These are phyloP conservation scores for Pythium aquatile DNA, from an alignment of 352 stramenopile species.

Conservation along the genomic window DNA sequence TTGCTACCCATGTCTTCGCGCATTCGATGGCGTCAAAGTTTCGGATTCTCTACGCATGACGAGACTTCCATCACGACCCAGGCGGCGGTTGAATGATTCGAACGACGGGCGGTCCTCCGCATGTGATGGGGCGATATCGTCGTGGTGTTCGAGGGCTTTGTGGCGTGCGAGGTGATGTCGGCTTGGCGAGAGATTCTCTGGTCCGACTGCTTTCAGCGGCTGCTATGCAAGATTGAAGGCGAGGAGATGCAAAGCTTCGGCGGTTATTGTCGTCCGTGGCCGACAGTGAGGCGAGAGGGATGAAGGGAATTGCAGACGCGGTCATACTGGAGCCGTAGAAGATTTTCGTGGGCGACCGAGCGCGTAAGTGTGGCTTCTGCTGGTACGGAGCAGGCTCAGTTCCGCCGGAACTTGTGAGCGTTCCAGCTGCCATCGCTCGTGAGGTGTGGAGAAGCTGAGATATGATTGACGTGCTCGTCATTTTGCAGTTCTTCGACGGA, in stretches of 20 bases:
- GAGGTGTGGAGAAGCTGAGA: constrained; percentile 55
- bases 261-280: background rate
- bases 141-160: constrained; percentile 12
- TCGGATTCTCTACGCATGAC: constrained; percentile 17
- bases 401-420: background rate
- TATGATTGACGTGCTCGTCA: constrained; percentile 63
- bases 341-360: constrained; percentile 19
- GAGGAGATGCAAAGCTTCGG: background rate
- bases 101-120: constrained; percentile 41
- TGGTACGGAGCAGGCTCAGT: background rate
- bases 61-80: background rate
- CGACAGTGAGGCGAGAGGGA: background rate
- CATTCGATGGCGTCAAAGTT: constrained; percentile 12
- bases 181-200: background rate
- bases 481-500: constrained; percentile 56
- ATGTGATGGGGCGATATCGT: constrained; percentile 34
- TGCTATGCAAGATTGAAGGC: background rate
- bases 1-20: constrained; percentile 1
- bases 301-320: constrained; percentile 12
- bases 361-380: background rate
- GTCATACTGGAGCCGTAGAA: constrained; percentile 12
- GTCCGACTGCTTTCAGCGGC: background rate
- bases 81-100: constrained; percentile 39
- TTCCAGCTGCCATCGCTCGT: constrained; percentile 16
- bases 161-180: background rate